phyloP scores from a whole-genome alignment of 352 stramenopile genomes.

The Phytopythium kandeliae region DNA sequence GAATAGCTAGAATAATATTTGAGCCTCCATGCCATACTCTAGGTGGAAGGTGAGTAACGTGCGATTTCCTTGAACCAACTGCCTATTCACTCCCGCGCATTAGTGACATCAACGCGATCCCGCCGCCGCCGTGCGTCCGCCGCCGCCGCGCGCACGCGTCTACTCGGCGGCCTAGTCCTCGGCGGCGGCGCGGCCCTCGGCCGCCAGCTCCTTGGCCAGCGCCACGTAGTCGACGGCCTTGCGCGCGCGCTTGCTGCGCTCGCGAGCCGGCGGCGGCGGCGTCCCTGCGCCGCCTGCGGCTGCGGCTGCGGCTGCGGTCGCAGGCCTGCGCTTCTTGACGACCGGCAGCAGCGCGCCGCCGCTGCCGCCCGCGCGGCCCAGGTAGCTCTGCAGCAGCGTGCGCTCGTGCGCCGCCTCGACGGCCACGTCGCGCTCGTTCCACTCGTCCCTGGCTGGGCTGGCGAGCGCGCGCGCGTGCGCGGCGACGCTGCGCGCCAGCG shows the following conservation, averaged over 20 bases:
- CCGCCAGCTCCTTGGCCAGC: slow-evolving; percentile 44
- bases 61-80: no score
- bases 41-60: no score
- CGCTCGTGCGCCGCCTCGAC: slow-evolving; percentile 49
- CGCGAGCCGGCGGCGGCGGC: slow-evolving; percentile 10
- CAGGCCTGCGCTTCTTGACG: slow-evolving; percentile 31
- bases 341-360: slow-evolving; percentile 5
- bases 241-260: slow-evolving; percentile 38
- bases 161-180: no score
- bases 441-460: slow-evolving; percentile 37
- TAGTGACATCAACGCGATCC: no score
- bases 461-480: slow-evolving; percentile 59
- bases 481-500: slow-evolving; percentile 73
- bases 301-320: not conserved
- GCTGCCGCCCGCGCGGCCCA: slow-evolving; percentile 8
- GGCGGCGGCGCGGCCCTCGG: no score
- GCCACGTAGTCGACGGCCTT: slow-evolving; percentile 68
- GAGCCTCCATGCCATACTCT: no score
- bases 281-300: not conserved
- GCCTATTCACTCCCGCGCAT: no score
- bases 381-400: slow-evolving; percentile 43
- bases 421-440: slow-evolving; percentile 36
- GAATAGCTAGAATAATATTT: no score
- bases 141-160: no score
- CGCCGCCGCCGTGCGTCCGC: no score